phyloP scores from a whole-genome alignment of 345 rosid species.

The Acer saccharum region DNA sequence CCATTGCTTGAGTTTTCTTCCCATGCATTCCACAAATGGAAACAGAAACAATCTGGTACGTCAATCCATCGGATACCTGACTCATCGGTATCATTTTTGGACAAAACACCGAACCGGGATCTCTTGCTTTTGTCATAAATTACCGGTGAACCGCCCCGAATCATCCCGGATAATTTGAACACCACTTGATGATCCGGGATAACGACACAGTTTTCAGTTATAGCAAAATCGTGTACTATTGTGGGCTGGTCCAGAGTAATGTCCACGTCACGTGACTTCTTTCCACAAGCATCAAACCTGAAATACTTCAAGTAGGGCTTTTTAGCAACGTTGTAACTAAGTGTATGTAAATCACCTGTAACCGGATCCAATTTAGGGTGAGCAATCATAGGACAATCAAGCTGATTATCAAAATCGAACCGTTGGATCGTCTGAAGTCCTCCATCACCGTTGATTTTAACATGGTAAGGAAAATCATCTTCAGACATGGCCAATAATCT shows the following conservation, averaged over 20 bases:
- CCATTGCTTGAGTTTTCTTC: slow-evolving; percentile 48
- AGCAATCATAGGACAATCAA: slow-evolving; percentile 62
- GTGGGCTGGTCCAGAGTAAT: slow-evolving; percentile 52
- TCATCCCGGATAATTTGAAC: slow-evolving; percentile 68
- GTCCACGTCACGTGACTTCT: slow-evolving; percentile 51
- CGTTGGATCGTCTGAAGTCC: slow-evolving; percentile 63
- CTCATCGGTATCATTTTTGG: slow-evolving; percentile 39
- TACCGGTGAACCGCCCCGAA: slow-evolving; percentile 80
- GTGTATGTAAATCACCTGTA: slow-evolving; percentile 57
- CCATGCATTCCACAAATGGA: slow-evolving; percentile 86
- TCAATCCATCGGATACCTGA: slow-evolving; percentile 56
- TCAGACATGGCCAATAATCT: slow-evolving; percentile 79
- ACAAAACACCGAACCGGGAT: slow-evolving; percentile 57
- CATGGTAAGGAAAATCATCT: slow-evolving; percentile 77
- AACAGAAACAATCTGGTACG: slow-evolving; percentile 61
- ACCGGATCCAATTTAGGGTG: slow-evolving; percentile 77
- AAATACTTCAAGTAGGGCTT: slow-evolving; percentile 67
- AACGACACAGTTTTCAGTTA: slow-evolving; percentile 51
- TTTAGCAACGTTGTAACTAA: slow-evolving; percentile 57
- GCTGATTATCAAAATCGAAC: slow-evolving; percentile 55
- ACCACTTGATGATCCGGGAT: slow-evolving; percentile 81
- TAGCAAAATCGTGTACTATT: slow-evolving; percentile 77
- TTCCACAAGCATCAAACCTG: slow-evolving; percentile 46
- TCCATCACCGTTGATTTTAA: slow-evolving; percentile 44
- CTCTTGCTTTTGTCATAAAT: slow-evolving; percentile 45